phyloP scores from a whole-genome alignment of 2,329 filamentous ascomycete species.

The Scleromitrula shiraiana region DNA sequence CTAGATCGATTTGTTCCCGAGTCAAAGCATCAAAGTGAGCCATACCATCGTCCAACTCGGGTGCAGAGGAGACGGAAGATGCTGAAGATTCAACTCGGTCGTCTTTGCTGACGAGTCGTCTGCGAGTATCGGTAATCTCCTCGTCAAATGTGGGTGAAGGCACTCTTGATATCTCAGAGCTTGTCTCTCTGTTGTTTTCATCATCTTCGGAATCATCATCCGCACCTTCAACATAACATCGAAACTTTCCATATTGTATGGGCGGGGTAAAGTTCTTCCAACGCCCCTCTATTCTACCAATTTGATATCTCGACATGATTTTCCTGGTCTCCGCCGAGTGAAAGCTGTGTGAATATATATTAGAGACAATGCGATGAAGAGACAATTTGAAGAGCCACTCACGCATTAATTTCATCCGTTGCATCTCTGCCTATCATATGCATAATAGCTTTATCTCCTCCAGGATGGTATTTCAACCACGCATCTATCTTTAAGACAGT shows the following conservation, averaged over 20 bases:
- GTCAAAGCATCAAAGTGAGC: slow-evolving; percentile 68
- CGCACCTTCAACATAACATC: slow-evolving; percentile 38
- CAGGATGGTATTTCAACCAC: slow-evolving; percentile 86
- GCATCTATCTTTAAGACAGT: slow-evolving; percentile 80
- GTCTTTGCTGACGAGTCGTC: slow-evolving; percentile 14
- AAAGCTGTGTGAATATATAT: slow-evolving; percentile 45
- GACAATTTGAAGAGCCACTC: slow-evolving; percentile 31
- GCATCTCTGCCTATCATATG: slow-evolving; percentile 94
- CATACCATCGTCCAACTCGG: slow-evolving; percentile 44
- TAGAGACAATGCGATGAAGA: not conserved
- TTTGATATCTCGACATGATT: slow-evolving; percentile 72
- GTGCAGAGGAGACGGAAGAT: slow-evolving; percentile 53
- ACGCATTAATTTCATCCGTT: slow-evolving; percentile 91
- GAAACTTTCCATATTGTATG: slow-evolving; percentile 80
- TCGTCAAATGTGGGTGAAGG: slow-evolving; percentile 30
- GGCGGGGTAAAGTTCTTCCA: slow-evolving; percentile 89
- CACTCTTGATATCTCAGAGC: slow-evolving; percentile 24
- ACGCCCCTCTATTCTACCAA: slow-evolving; percentile 69
- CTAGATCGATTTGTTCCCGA: slow-evolving; percentile 64
- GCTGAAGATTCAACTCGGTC: slow-evolving; percentile 29
- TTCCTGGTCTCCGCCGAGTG: slow-evolving; percentile 72
- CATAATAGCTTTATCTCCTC: slow-evolving; percentile 80
- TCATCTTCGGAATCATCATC: slow-evolving; percentile 30
- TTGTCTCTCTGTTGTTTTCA: slow-evolving; percentile 23
- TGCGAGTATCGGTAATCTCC: slow-evolving; percentile 15